Conservation (phyloP, 192 early-diverging fungal genomes). For the Gaertneriomyces sp. region DNA sequence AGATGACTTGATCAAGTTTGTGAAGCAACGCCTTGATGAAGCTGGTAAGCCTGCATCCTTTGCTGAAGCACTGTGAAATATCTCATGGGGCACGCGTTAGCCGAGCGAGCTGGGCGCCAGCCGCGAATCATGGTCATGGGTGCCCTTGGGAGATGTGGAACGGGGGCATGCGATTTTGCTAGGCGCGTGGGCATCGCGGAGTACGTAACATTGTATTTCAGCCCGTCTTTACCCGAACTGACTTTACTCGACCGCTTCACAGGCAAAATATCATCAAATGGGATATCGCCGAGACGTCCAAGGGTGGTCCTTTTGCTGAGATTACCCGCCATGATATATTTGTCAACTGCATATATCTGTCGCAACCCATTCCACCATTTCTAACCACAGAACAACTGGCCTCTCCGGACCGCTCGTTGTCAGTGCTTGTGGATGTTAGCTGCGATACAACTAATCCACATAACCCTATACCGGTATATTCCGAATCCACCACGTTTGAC, state of each 20-base stretch:
- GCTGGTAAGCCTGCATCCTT: slow-evolving; percentile 49
- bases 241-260: too few relatives aligned
- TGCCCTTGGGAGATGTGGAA: slow-evolving; percentile 91
- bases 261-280: slow-evolving; percentile 82
- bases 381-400: slow-evolving; percentile 78
- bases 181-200: slow-evolving; percentile 78
- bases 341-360: slow-evolving; percentile 99
- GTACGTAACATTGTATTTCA: too few relatives aligned
- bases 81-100: slow-evolving; percentile 9
- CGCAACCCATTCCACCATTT: slow-evolving; percentile 89
- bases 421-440: slow-evolving; percentile 87
- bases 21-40: slow-evolving; percentile 56
- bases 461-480: slow-evolving; percentile 97
- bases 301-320: slow-evolving; percentile 88
- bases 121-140: slow-evolving; percentile 97
- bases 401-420: slow-evolving; percentile 65
- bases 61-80: slow-evolving; percentile 2
- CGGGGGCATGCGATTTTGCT: slow-evolving; percentile 81
- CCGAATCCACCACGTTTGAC: slow-evolving; percentile 89
- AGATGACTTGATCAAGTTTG: slow-evolving; percentile 66
- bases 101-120: slow-evolving; percentile 54
- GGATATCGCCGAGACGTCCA: slow-evolving; percentile 92
- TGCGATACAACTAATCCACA: slow-evolving; percentile 97
- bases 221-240: too few relatives aligned
- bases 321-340: slow-evolving; percentile 89